Conservation (phyloP, 441 rosid species). For the Syzygium syzygioides region DNA sequence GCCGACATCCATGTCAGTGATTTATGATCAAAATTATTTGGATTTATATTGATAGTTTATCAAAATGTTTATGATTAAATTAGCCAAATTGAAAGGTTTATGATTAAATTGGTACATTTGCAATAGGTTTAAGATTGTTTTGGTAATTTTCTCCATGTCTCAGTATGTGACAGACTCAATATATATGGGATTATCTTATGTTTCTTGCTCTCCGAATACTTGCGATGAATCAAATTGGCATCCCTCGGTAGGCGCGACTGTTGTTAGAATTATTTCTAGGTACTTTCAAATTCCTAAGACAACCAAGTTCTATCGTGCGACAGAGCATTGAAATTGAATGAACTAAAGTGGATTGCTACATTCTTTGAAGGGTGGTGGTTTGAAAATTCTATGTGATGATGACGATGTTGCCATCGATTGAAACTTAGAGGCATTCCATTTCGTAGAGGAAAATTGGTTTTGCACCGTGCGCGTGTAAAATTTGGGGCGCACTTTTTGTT, state of each 20-base stretch:
- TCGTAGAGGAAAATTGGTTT: background rate
- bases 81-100: background rate
- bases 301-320: background rate
- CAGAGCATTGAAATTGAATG: background rate
- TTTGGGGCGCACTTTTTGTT: background rate
- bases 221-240: background rate
- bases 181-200: background rate
- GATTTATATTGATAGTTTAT: background rate
- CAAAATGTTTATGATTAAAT: rapidly evolving
- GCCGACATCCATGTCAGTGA: rapidly evolving
- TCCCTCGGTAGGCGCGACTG: background rate
- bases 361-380: background rate
- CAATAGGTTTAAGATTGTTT: background rate
- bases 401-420: background rate
- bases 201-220: background rate
- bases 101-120: background rate
- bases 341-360: background rate
- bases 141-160: rapidly evolving
- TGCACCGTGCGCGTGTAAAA: too few species aligned
- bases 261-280: background rate
- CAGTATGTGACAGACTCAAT: background rate
- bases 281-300: background rate
- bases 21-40: rapidly evolving
- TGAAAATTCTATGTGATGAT: background rate
- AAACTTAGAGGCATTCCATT: background rate